Conservation (phyloP, 345 rosid genomes). For the Rubroshorea leprosula region DNA sequence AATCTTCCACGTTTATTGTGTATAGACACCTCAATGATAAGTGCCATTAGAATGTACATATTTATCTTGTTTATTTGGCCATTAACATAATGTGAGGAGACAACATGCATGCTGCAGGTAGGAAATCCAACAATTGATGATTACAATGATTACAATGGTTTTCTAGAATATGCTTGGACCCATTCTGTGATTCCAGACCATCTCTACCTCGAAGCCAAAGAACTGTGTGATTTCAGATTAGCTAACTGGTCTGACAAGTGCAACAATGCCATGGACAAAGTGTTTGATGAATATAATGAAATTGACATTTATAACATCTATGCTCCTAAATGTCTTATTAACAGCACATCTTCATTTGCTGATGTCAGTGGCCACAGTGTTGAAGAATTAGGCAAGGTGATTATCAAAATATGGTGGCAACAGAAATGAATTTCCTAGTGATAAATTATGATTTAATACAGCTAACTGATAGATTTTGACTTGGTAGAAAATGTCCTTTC, state of each 20-base stretch:
- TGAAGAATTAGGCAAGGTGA: no score
- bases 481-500: no score
- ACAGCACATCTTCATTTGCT: constrained; percentile 15
- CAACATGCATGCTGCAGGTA: constrained; percentile 42
- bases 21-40: no score
- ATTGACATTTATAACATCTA: constrained; percentile 59
- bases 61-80: no score
- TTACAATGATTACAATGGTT: constrained; percentile 34
- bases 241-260: constrained; percentile 36
- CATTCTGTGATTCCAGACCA: constrained; percentile 51
- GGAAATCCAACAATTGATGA: constrained; percentile 56
- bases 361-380: no score
- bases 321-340: constrained; percentile 41
- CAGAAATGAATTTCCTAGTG: no score
- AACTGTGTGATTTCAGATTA: constrained; percentile 42
- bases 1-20: no score
- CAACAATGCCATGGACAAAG: constrained; percentile 26
- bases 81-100: no score
- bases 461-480: no score
- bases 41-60: no score
- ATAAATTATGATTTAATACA: no score
- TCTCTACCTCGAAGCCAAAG: constrained; percentile 29
- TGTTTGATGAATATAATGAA: constrained; percentile 36
- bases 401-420: no score
- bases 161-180: constrained; percentile 66